phyloP scores from a whole-genome alignment of 768 basidiomycete genomes.

The Termitomyces sp. region DNA sequence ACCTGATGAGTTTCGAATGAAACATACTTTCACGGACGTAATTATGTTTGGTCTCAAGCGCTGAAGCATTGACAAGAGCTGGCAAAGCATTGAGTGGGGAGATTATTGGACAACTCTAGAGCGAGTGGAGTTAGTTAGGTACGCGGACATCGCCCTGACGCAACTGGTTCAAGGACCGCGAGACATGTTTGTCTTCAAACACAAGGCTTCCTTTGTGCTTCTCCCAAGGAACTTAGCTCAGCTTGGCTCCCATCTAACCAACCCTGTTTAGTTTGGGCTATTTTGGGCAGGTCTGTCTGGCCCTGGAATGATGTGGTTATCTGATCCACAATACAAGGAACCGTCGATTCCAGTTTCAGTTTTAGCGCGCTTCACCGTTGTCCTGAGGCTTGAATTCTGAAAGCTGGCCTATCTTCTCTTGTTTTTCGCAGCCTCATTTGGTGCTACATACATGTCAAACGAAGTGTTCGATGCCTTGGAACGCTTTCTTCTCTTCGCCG shows the following conservation, averaged over 20 bases:
- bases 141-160: neutral
- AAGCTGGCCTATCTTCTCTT: neutral
- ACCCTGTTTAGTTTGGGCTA: neutral
- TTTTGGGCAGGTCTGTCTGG: conserved; percentile 14
- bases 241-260: neutral
- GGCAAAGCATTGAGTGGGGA: neutral
- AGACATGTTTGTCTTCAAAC: conserved; percentile 6
- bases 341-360: conserved; percentile 11
- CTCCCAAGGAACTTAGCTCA: conserved; percentile 3
- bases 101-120: neutral
- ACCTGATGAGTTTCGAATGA: neutral
- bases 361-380: conserved; percentile 6
- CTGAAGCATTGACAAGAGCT: neutral
- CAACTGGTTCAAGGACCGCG: neutral
- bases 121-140: neutral
- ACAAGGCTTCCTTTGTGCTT: conserved; percentile 7
- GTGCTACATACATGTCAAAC: conserved; percentile 1
- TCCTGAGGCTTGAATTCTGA: neutral
- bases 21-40: neutral
- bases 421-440: conserved; percentile 11
- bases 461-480: conserved; percentile 3
- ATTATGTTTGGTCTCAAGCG: neutral
- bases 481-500: conserved; percentile 3
- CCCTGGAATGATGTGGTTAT: conserved; percentile 14
- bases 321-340: conserved; percentile 10